Conservation (phyloP, 805 yeast genomes). For the Scheffersomyces amazonensis region DNA sequence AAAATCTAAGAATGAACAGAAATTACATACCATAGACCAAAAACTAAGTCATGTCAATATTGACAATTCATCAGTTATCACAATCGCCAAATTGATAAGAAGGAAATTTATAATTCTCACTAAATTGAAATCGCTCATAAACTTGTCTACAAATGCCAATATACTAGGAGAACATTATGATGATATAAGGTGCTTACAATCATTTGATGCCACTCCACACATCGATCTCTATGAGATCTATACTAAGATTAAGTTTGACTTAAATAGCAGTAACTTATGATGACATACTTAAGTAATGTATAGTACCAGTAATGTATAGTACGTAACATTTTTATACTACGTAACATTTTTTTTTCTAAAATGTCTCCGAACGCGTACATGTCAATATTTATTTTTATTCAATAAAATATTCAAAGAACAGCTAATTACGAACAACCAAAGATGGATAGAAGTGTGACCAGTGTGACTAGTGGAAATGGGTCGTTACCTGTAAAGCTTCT, state of each 20-base stretch:
- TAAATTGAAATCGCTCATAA: background rate
- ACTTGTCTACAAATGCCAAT: background rate
- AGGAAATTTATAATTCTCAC: background rate
- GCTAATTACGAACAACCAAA: no score
- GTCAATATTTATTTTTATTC: no score
- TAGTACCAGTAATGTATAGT: no score
- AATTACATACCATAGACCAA: background rate
- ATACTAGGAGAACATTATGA: background rate
- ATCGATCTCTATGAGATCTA: background rate
- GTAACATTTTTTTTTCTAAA: no score
- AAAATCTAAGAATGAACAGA: background rate
- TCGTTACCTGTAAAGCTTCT: conserved; percentile 70
- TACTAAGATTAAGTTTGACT: background rate
- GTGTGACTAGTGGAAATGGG: background rate
- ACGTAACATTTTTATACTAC: no score
- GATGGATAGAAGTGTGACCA: no score
- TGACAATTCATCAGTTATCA: background rate
- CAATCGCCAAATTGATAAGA: background rate
- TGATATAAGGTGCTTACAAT: background rate
- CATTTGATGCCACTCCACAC: background rate
- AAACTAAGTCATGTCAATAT: background rate
- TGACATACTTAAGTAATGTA: background rate
- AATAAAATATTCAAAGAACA: no score
- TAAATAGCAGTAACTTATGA: background rate
- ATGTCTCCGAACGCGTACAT: no score